Conservation (phyloP, 2,329 filamentous ascomycete species). For the Phaeosphaeriaceae sp. region DNA sequence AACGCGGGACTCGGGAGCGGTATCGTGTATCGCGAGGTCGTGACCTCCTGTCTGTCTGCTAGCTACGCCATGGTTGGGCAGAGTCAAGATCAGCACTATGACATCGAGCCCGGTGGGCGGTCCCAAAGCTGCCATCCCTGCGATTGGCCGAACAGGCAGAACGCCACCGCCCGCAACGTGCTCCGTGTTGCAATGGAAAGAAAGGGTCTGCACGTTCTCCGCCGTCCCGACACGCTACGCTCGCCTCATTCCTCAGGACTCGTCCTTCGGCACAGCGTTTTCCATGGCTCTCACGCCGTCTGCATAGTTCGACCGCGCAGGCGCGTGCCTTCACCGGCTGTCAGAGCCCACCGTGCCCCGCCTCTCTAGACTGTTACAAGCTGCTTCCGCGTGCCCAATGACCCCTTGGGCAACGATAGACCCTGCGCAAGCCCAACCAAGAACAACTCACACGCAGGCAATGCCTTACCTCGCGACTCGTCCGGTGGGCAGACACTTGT, state of each 20-base stretch:
- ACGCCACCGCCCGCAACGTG: conserved; percentile 1
- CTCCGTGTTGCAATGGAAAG: neutral
- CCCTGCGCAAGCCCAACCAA: conserved; percentile 18
- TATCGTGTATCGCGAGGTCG: neutral
- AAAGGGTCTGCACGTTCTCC: neutral
- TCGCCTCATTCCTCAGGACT: neutral
- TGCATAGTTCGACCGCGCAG: neutral
- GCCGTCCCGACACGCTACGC: neutral
- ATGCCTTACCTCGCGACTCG: conserved; percentile 17
- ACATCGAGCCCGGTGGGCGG: neutral
- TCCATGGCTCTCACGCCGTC: no score
- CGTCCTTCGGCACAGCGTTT: no score
- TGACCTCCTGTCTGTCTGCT: neutral
- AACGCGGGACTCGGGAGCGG: neutral
- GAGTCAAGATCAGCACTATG: neutral
- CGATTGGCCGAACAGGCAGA: neutral
- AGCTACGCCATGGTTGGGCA: neutral
- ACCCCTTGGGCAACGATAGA: conserved; percentile 15
- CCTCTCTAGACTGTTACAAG: conserved; percentile 11
- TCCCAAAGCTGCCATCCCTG: conserved; percentile 1
- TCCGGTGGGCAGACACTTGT: conserved; percentile 10
- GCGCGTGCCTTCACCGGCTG: conserved; percentile 9
- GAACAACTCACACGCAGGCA: conserved; percentile 1
- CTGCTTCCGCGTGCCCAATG: conserved; percentile 12
- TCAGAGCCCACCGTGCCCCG: conserved; percentile 15